Percentiles rank a stretch among this genome's conserved stretches.
Evolutionary conservation across 202 grass and related monocot genomes (phyloP).

Genomic region (Brachypodium distachyon): DNA sequence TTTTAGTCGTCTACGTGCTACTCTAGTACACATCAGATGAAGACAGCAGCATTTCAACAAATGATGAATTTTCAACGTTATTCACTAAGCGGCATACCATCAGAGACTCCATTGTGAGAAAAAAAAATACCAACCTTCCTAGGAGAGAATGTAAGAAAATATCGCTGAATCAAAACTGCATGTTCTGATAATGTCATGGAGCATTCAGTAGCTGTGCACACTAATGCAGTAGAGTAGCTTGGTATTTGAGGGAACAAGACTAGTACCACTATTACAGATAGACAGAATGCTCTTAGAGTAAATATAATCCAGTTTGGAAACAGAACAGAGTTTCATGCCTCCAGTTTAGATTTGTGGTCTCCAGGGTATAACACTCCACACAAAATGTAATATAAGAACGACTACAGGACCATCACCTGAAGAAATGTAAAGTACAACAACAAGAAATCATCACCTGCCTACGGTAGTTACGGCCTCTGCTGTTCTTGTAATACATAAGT

Average conservation of each 20-base stretch:
- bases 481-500: constrained; percentile 86
- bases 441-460: constrained; percentile 55
- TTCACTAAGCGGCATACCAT: neutral
- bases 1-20: neutral
- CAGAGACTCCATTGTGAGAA: neutral
- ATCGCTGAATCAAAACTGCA: neutral
- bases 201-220: neutral
- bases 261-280: neutral
- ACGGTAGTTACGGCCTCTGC: constrained; percentile 78
- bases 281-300: neutral
- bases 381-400: neutral
- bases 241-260: neutral
- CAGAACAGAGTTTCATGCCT: neutral
- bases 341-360: neutral
- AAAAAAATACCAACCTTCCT: neutral
- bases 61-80: neutral
- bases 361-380: neutral
- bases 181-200: neutral
- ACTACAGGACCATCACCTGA: neutral
- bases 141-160: constrained; percentile 2
- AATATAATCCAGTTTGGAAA: neutral
- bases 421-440: constrained; percentile 7
- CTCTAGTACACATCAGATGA: neutral
- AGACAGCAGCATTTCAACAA: neutral
- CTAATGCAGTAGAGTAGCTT: neutral